phyloP scores from a whole-genome alignment of 164 flowering plant genomes.

The Nelumbo lutea region DNA sequence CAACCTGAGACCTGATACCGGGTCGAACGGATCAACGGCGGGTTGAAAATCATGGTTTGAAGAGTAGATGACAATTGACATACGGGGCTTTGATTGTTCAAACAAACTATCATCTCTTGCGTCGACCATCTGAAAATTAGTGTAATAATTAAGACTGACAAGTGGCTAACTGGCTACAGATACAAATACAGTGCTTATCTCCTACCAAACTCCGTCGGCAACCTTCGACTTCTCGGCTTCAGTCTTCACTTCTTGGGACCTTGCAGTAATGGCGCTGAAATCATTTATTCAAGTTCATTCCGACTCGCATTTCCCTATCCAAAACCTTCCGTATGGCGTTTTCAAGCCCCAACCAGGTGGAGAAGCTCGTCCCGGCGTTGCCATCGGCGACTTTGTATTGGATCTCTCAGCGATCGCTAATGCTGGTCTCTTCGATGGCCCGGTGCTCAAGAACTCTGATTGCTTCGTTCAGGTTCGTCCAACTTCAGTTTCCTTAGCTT shows the following conservation, averaged over 20 bases:
- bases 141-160: too few species aligned
- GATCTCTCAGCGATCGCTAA: slow-evolving; percentile 71
- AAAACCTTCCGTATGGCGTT: slow-evolving; percentile 92
- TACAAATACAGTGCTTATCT: too few species aligned
- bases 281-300: slow-evolving; percentile 72
- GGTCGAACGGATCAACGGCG: too few species aligned
- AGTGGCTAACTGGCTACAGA: too few species aligned
- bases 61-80: too few species aligned
- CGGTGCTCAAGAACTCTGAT: slow-evolving; percentile 51
- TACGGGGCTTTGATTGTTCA: too few species aligned
- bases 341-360: slow-evolving; percentile 48
- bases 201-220: too few species aligned
- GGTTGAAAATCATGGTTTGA: too few species aligned
- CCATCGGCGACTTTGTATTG: slow-evolving; percentile 81
- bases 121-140: too few species aligned
- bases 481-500: neutral
- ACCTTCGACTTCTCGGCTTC: neutral
- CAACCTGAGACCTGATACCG: too few species aligned
- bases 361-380: slow-evolving; percentile 67
- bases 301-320: slow-evolving; percentile 85
- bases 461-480: slow-evolving; percentile 73
- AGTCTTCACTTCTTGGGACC: too few species aligned
- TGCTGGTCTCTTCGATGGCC: slow-evolving; percentile 81
- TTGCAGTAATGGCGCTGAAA: slow-evolving; percentile 41
- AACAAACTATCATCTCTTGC: too few species aligned